Conservation (phyloP, 148 eudicot species). For the Spergularia marina region DNA sequence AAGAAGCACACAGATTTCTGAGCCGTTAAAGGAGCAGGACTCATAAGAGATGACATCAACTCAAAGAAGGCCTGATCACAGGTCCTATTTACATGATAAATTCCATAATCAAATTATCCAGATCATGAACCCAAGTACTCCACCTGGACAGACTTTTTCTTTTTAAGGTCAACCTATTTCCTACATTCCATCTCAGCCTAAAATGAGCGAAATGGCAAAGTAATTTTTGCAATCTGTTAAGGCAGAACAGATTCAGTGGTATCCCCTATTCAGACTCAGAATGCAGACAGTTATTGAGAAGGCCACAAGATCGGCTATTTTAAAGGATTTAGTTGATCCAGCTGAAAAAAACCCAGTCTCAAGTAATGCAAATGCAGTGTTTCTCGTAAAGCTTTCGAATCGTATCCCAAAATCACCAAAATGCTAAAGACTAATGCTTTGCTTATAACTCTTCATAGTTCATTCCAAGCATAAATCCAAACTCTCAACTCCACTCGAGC, state of each 20-base stretch:
- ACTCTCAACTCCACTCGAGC: not conserved
- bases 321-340: not conserved
- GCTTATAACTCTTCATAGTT: not conserved
- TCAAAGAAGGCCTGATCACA: too few species aligned
- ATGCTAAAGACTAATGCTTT: not conserved
- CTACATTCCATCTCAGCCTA: not conserved
- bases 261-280: not conserved
- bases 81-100: not conserved
- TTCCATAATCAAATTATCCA: not conserved
- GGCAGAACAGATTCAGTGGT: not conserved
- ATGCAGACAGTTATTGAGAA: not conserved
- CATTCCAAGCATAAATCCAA: not conserved
- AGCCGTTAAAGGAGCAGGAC: not conserved
- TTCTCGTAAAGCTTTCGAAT: not conserved
- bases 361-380: not conserved
- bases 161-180: not conserved
- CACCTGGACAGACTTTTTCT: too few species aligned
- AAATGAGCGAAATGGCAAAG: not conserved
- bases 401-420: slow-evolving; percentile 1
- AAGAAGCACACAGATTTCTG: too few species aligned
- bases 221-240: not conserved
- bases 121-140: too few species aligned
- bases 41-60: too few species aligned
- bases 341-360: not conserved
- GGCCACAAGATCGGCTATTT: not conserved